Evolutionary conservation across 257 asterid genomes (phyloP).

Genomic region (Mentha longifolia): DNA sequence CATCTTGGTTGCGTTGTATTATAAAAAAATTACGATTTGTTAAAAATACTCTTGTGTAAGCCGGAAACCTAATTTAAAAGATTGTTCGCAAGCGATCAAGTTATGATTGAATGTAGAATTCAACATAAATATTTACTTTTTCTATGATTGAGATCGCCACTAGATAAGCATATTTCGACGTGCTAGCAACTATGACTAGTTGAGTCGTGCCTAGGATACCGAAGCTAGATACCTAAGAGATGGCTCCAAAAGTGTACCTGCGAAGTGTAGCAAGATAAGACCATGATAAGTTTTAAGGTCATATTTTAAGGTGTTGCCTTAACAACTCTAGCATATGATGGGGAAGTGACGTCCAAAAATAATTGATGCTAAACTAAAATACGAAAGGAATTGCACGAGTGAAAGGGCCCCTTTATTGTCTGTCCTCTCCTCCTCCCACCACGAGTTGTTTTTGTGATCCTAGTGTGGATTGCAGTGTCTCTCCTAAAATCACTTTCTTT

Average conservation of each 20-base stretch:
- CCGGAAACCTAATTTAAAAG: background rate
- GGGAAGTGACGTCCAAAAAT: constrained; percentile 31
- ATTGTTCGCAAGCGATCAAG: background rate
- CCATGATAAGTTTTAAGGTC: constrained; percentile 16
- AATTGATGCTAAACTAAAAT: constrained; percentile 7
- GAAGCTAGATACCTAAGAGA: constrained; percentile 23
- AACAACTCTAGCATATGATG: constrained; percentile 26
- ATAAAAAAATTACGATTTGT: too few species aligned
- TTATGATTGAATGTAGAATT: too few species aligned
- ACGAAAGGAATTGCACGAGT: constrained; percentile 29
- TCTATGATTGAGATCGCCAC: background rate
- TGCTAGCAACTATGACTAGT: background rate
- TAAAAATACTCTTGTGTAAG: too few species aligned
- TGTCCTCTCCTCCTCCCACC: constrained; percentile 9
- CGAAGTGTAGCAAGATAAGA: constrained; percentile 19
- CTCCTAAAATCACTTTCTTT: constrained; percentile 18
- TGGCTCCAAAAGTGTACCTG: constrained; percentile 29
- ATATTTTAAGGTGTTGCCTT: constrained; percentile 20
- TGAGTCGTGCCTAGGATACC: background rate
- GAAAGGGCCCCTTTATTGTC: constrained; percentile 33
- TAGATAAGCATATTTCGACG: background rate
- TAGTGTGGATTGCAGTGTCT: constrained; percentile 24
- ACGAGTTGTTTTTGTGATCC: constrained; percentile 10
- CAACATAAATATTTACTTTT: background rate
- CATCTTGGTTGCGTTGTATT: too few species aligned